phyloP scores from a whole-genome alignment of 2,329 filamentous ascomycete genomes.

The Ceratocystiopsis sp. region DNA sequence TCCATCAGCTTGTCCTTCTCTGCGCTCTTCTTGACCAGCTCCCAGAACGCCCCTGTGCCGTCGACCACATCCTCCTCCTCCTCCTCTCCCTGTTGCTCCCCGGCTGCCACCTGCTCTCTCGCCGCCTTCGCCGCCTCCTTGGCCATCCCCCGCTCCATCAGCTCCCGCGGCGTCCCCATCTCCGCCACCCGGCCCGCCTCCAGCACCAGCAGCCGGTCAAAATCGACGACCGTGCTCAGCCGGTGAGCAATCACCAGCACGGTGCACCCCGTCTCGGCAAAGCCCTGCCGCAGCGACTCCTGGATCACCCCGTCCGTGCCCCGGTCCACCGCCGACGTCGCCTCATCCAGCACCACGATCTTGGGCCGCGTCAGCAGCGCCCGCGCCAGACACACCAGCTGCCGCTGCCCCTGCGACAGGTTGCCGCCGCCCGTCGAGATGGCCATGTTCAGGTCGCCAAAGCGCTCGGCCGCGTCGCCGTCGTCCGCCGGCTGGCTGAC shows the following conservation, averaged over 20 bases:
- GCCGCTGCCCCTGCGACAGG: slow-evolving; percentile 29
- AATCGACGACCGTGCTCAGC: slow-evolving; percentile 30
- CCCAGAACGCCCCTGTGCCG: slow-evolving; percentile 10
- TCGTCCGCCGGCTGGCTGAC: not conserved
- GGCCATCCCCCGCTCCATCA: slow-evolving; percentile 22
- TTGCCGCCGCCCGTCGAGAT: slow-evolving; percentile 18
- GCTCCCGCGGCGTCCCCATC: slow-evolving; percentile 18
- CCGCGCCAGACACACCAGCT: slow-evolving; percentile 30
- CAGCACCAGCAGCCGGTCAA: slow-evolving; percentile 32
- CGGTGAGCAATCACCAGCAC: slow-evolving; percentile 27
- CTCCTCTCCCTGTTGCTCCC: not conserved
- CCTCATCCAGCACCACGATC: slow-evolving; percentile 25
- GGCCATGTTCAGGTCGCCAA: slow-evolving; percentile 16
- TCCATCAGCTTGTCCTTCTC: slow-evolving; percentile 10
- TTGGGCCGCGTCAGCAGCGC: slow-evolving; percentile 24
- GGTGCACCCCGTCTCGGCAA: slow-evolving; percentile 34
- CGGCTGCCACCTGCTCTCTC: slow-evolving; percentile 14
- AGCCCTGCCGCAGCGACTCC: slow-evolving; percentile 30
- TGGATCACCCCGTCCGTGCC: slow-evolving; percentile 41
- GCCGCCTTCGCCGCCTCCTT: slow-evolving; percentile 3
- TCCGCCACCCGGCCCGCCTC: slow-evolving; percentile 29
- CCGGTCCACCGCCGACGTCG: slow-evolving; percentile 33
- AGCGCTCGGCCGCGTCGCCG: slow-evolving; percentile 12
- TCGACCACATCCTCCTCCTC: slow-evolving; percentile 12
- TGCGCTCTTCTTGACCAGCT: slow-evolving; percentile 9